Evolutionary conservation across 2,329 filamentous ascomycete genomes (phyloP).

Genomic region (Aureobasidium mangrovei): DNA sequence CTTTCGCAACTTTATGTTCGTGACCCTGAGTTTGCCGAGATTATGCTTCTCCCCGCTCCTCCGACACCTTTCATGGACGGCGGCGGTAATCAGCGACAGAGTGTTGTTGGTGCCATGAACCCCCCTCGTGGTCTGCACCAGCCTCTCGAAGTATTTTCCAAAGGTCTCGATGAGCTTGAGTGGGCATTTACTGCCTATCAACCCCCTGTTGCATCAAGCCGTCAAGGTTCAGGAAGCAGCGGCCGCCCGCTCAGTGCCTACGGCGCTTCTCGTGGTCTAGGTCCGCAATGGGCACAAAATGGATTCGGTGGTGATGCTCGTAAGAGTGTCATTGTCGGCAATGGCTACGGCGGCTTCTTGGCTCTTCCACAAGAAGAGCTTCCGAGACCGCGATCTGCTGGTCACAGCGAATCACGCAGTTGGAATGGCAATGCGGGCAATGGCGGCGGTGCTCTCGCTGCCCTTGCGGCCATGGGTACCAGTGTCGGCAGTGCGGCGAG

Average conservation of each 20-base stretch:
- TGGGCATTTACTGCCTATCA: constrained; percentile 58
- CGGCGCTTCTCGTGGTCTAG: constrained; percentile 38
- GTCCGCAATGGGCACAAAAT: constrained; percentile 44
- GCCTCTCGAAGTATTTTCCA: constrained; percentile 54
- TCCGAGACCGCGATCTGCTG: constrained; percentile 22
- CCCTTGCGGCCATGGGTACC: constrained; percentile 16
- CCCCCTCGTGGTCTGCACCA: constrained; percentile 40
- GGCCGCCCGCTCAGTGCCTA: constrained; percentile 39
- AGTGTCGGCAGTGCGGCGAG: constrained; percentile 4
- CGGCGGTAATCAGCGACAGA: constrained; percentile 2
- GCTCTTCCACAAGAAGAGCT: constrained; percentile 50
- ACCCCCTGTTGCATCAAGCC: constrained; percentile 35
- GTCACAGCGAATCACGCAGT: constrained; percentile 4
- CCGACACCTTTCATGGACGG: constrained; percentile 41
- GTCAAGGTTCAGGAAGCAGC: constrained; percentile 31
- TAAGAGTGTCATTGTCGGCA: constrained; percentile 56
- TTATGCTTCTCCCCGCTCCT: constrained; percentile 64
- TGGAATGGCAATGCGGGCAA: constrained; percentile 10
- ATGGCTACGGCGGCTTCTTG: constrained; percentile 58
- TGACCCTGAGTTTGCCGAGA: constrained; percentile 73
- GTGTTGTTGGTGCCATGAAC: constrained; percentile 4
- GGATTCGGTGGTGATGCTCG: constrained; percentile 46
- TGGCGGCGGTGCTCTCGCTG: constrained; percentile 18
- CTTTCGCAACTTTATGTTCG: constrained; percentile 76
- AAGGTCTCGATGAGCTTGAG: constrained; percentile 57